Evolutionary conservation across 139 green algal species (phyloP).

Genomic region (Auxenochlorella protothecoides): DNA sequence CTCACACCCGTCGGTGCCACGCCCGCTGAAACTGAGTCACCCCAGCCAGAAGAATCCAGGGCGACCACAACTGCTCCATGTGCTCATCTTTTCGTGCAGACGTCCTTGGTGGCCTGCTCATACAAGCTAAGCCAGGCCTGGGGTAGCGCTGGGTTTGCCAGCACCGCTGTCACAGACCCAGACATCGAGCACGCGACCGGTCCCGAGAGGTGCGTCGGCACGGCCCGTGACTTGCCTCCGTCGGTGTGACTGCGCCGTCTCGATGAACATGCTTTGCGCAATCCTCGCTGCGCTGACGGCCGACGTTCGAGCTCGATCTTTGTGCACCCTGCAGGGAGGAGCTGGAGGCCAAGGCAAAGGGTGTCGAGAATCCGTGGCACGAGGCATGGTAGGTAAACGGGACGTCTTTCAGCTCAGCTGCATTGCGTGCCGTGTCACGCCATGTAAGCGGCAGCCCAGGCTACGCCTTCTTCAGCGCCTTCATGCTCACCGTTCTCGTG

Average conservation of each 20-base stretch:
- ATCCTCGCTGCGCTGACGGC: background rate
- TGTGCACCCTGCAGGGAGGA: constrained; percentile 27
- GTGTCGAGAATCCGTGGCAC: constrained; percentile 39
- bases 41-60: too few species aligned
- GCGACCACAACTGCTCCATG: too few species aligned
- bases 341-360: constrained; percentile 36
- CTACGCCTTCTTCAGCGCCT: too few species aligned
- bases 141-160: background rate
- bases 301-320: background rate
- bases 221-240: background rate
- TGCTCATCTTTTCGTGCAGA: too few species aligned
- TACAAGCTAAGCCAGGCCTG: too few species aligned
- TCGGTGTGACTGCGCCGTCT: background rate
- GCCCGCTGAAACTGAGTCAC: too few species aligned
- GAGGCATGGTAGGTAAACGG: constrained; percentile 44
- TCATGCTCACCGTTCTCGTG: too few species aligned
- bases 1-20: too few species aligned
- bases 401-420: background rate
- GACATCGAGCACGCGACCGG: constrained; percentile 46
- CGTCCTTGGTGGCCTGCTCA: too few species aligned
- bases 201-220: constrained; percentile 27
- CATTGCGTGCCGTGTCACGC: too few species aligned
- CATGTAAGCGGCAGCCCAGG: too few species aligned
- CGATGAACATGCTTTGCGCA: background rate
- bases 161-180: background rate